These are phyloP conservation scores for Raddia guianensis DNA, from an alignment of 176 grass and related monocot species.

Conservation along the genomic window DNA sequence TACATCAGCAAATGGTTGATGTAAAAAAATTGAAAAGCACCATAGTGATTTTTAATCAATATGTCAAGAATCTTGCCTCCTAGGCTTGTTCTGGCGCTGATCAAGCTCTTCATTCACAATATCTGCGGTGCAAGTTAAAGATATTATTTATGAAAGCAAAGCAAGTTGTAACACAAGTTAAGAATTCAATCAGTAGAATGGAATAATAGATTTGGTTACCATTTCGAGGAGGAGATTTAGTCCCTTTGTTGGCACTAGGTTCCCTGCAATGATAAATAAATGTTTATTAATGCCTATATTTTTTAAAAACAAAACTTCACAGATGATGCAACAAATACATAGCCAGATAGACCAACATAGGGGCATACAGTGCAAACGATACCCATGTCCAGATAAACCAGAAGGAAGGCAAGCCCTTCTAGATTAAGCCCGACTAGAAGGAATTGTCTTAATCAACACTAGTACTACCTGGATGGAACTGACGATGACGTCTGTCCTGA, in stretches of 20 bases:
- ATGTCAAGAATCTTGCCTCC: constrained; percentile 54
- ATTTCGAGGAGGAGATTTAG: constrained; percentile 50
- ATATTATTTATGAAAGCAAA: constrained; percentile 31
- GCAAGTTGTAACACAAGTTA: constrained; percentile 30
- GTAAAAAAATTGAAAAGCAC: constrained; percentile 11
- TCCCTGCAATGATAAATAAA: constrained; percentile 52
- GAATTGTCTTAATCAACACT: neutral
- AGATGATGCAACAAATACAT: constrained; percentile 22
- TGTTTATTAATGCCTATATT: constrained; percentile 11
- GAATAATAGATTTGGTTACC: constrained; percentile 28
- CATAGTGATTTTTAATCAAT: constrained; percentile 23
- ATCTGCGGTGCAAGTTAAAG: constrained; percentile 52
- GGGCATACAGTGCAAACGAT: neutral
- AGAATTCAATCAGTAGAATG: constrained; percentile 16
- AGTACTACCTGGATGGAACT: constrained; percentile 56
- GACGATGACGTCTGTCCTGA: constrained; percentile 66
- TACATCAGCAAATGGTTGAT: constrained; percentile 26
- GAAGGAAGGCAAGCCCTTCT: neutral
- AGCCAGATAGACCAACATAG: neutral
- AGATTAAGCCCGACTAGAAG: too few relatives aligned
- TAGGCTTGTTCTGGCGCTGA: constrained; percentile 95
- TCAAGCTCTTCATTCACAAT: constrained; percentile 72
- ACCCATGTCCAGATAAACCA: neutral
- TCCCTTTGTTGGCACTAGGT: constrained; percentile 35
- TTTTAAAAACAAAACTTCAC: neutral